Evolutionary conservation across 306 rosid species (phyloP).

Genomic region (Purshia tridentata): DNA sequence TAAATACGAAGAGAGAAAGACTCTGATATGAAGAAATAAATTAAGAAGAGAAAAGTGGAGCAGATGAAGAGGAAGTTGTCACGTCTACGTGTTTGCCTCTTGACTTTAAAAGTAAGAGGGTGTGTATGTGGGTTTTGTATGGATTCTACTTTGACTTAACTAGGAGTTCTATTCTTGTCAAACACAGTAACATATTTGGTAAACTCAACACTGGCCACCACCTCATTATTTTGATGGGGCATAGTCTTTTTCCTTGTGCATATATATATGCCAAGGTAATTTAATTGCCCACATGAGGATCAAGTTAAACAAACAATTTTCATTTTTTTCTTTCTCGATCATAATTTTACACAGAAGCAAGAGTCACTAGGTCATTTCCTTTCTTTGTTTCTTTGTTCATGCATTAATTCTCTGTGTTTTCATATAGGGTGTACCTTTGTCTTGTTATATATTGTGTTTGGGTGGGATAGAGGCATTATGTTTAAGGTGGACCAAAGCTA

Average conservation of each 20-base stretch:
- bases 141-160: slow-evolving; percentile 66
- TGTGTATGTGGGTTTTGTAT: slow-evolving; percentile 36
- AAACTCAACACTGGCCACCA: slow-evolving; percentile 26
- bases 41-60: slow-evolving; percentile 51
- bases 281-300: too few species aligned
- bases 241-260: not conserved
- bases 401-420: slow-evolving; percentile 20
- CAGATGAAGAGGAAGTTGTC: slow-evolving; percentile 52
- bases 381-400: slow-evolving; percentile 15
- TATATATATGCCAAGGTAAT: not conserved
- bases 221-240: slow-evolving; percentile 7
- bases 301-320: not conserved
- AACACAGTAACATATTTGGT: slow-evolving; percentile 19
- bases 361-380: not conserved
- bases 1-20: slow-evolving; percentile 11
- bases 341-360: not conserved
- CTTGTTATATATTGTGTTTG: slow-evolving; percentile 38
- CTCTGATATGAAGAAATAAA: slow-evolving; percentile 22
- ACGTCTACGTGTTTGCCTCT: slow-evolving; percentile 43
- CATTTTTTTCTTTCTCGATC: slow-evolving; percentile 23
- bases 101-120: slow-evolving; percentile 56
- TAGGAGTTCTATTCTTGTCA: slow-evolving; percentile 12
- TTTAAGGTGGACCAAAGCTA: slow-evolving; percentile 51
- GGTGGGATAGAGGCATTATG: slow-evolving; percentile 45
- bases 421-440: slow-evolving; percentile 45